phyloP scores from a whole-genome alignment of 371 early-diverging fungal genomes.

The Zancudomyces culisetae region DNA sequence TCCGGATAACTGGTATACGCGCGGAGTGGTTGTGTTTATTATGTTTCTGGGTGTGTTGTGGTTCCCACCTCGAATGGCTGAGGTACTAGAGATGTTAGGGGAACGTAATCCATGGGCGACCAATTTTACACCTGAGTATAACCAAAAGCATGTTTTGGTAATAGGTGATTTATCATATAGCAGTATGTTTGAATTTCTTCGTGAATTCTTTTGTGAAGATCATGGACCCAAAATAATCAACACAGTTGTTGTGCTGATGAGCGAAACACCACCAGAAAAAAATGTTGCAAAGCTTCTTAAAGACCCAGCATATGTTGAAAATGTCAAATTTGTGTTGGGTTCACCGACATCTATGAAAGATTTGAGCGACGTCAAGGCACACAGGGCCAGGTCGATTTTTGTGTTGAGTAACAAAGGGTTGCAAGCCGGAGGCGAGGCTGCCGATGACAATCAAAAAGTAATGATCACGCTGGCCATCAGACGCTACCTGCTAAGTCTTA shows the following conservation, averaged over 20 bases:
- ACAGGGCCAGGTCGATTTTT: conserved; percentile 33
- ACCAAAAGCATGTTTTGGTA: conserved; percentile 36
- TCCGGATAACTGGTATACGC: conserved; percentile 35
- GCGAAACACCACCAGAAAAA: conserved; percentile 33
- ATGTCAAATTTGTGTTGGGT: conserved; percentile 45
- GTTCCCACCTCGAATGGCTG: conserved; percentile 40
- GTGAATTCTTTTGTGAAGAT: conserved; percentile 52
- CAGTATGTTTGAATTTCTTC: conserved; percentile 35
- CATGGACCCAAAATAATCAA: conserved; percentile 34
- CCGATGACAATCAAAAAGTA: conserved; percentile 37
- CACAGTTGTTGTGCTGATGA: conserved; percentile 41
- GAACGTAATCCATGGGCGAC: conserved; percentile 30
- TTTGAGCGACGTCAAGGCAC: conserved; percentile 27
- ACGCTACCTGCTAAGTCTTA: conserved; percentile 28
- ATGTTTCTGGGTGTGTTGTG: conserved; percentile 47
- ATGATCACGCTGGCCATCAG: conserved; percentile 46
- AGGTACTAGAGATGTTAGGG: conserved; percentile 33
- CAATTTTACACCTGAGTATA: conserved; percentile 21
- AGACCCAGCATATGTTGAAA: conserved; percentile 33
- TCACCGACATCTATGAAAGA: conserved; percentile 32
- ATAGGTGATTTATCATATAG: conserved; percentile 34
- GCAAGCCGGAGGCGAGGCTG: conserved; percentile 21
- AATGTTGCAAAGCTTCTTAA: conserved; percentile 25
- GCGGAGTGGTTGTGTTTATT: conserved; percentile 36
- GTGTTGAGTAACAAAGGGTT: conserved; percentile 28